These are phyloP conservation scores for Pleurotus tuoliensis DNA, from an alignment of 768 basidiomycete genomes.

Conservation along the genomic window DNA sequence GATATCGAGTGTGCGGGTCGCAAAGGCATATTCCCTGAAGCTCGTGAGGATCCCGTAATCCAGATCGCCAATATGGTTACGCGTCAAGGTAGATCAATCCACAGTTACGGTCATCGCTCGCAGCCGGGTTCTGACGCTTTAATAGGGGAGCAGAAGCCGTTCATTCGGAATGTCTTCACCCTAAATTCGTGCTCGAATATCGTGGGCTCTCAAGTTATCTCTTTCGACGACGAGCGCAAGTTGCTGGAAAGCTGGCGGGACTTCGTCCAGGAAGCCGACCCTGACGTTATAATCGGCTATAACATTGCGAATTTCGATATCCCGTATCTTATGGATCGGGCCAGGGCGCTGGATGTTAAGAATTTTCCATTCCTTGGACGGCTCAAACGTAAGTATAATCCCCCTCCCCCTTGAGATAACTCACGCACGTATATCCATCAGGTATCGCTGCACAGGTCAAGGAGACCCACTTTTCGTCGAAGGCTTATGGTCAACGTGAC, in stretches of 20 bases:
- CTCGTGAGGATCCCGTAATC: slow-evolving; percentile 88
- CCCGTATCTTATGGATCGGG: slow-evolving; percentile 92
- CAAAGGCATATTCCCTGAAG: slow-evolving; percentile 96
- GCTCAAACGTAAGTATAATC: slow-evolving; percentile 52
- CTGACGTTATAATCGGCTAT: slow-evolving; percentile 95
- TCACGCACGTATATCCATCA: slow-evolving; percentile 24
- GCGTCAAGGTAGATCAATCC: slow-evolving; percentile 68
- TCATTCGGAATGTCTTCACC: slow-evolving; percentile 95
- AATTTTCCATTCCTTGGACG: slow-evolving; percentile 77
- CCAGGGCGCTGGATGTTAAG: slow-evolving; percentile 68
- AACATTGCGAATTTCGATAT: slow-evolving; percentile 94
- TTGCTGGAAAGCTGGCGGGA: slow-evolving; percentile 85
- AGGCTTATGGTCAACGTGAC: slow-evolving; percentile 95
- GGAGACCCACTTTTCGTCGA: slow-evolving; percentile 96
- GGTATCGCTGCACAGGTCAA: slow-evolving; percentile 78
- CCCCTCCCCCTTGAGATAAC: slow-evolving; percentile 6
- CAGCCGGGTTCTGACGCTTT: neutral
- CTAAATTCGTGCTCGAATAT: slow-evolving; percentile 93
- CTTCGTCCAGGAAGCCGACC: slow-evolving; percentile 87
- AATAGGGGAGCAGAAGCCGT: slow-evolving; percentile 85
- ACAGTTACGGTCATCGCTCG: too few relatives aligned
- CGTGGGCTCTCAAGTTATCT: slow-evolving; percentile 94
- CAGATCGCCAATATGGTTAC: slow-evolving; percentile 99
- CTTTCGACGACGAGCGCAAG: slow-evolving; percentile 68
- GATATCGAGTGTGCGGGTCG: slow-evolving; percentile 99